A percentile compares a stretch with the other conserved stretches of the same genome.
These are phyloP conservation scores for Lecanosticta acicola DNA, from an alignment of 2,329 filamentous ascomycete species.

Conservation along the genomic window DNA sequence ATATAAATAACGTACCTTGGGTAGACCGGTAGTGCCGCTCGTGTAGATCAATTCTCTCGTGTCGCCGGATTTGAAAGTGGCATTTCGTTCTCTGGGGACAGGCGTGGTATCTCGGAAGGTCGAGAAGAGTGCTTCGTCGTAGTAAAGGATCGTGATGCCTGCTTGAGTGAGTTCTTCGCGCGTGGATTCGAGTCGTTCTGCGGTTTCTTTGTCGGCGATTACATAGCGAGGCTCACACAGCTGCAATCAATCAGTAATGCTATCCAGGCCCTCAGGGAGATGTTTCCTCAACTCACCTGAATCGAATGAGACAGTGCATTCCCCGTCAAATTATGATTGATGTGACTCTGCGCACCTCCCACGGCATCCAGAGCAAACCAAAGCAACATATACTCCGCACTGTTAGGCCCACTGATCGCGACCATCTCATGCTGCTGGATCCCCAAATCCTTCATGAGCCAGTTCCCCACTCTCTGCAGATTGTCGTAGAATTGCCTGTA, in stretches of 20 bases:
- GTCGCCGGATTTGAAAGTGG: slow-evolving; percentile 32
- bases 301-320: slow-evolving; percentile 32
- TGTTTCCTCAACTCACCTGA: slow-evolving; percentile 26
- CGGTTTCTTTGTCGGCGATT: slow-evolving; percentile 23
- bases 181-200: slow-evolving; percentile 23
- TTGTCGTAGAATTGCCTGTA: slow-evolving; percentile 66
- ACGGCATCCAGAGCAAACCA: slow-evolving; percentile 56
- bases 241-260: slow-evolving; percentile 11
- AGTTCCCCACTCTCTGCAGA: slow-evolving; percentile 65
- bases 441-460: slow-evolving; percentile 57
- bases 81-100: slow-evolving; percentile 18
- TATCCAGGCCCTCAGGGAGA: no score
- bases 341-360: slow-evolving; percentile 28
- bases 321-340: slow-evolving; percentile 34
- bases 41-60: slow-evolving; percentile 74
- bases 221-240: slow-evolving; percentile 24
- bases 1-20: background rate
- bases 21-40: slow-evolving; percentile 70
- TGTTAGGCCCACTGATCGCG: slow-evolving; percentile 32
- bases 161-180: slow-evolving; percentile 16
- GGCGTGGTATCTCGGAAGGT: slow-evolving; percentile 19
- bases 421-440: slow-evolving; percentile 31
- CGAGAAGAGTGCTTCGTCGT: slow-evolving; percentile 20
- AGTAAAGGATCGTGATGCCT: slow-evolving; percentile 23
- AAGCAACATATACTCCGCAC: slow-evolving; percentile 31